A percentile compares a stretch with the other conserved stretches of the same genome.
phyloP scores from a whole-genome alignment of 129 eudicot genomes.

The Smallanthus sonchifolius region DNA sequence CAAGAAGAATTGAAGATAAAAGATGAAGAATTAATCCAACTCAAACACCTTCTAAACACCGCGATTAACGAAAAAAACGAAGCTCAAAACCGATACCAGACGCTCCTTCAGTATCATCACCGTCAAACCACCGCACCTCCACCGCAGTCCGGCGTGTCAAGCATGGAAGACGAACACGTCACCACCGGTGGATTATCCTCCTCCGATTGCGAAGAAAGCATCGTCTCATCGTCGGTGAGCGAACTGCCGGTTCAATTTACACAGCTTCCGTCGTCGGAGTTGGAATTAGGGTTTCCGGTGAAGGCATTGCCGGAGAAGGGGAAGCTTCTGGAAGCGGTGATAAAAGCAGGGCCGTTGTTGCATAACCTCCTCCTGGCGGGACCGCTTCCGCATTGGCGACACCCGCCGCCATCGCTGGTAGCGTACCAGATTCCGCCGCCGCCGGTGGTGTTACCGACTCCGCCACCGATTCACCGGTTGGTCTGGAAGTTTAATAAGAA shows the following conservation, averaged over 20 bases:
- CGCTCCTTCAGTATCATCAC: constrained; percentile 22
- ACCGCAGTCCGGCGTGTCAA: constrained; percentile 46
- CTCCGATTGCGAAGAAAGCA: constrained; percentile 88
- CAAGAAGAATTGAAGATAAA: constrained; percentile 59
- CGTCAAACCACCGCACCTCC: background rate
- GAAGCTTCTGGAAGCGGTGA: constrained; percentile 69
- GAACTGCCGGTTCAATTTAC: background rate
- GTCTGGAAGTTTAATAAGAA: constrained; percentile 34
- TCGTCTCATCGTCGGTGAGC: constrained; percentile 46
- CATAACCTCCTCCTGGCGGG: constrained; percentile 81
- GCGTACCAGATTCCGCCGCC: constrained; percentile 64
- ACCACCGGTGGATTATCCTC: constrained; percentile 44
- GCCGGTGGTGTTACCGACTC: constrained; percentile 29
- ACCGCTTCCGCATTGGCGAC: constrained; percentile 89
- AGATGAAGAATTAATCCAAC: constrained; percentile 48
- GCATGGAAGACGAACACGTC: constrained; percentile 62
- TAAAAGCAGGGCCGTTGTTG: constrained; percentile 82
- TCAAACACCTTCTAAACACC: constrained; percentile 40
- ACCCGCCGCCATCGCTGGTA: constrained; percentile 84
- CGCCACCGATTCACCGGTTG: constrained; percentile 5
- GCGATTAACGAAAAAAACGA: constrained; percentile 54
- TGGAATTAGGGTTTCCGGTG: constrained; percentile 29
- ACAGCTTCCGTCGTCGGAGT: constrained; percentile 16
- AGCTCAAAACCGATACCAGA: constrained; percentile 49
- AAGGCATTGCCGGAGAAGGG: constrained; percentile 73